A percentile compares a stretch with the other conserved stretches of the same genome.
Conservation (phyloP, 495 filamentous ascomycete species). For the Daldinia childiae region DNA sequence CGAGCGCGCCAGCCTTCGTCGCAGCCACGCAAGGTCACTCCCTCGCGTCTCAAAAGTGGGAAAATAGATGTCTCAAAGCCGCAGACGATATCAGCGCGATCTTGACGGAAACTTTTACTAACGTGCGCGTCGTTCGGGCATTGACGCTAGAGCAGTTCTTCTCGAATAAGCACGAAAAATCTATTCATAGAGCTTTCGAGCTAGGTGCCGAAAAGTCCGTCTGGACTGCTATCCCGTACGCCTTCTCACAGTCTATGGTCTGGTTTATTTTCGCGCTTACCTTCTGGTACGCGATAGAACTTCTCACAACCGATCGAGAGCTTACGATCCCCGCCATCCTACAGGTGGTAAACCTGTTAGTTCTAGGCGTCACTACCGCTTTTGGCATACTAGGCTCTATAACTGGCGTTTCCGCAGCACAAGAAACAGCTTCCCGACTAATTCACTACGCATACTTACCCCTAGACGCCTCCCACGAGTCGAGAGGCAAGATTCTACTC, state of each 20-base stretch:
- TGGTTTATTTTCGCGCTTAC: constrained; percentile 81
- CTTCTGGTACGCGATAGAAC: constrained; percentile 80
- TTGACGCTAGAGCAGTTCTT: constrained; percentile 83
- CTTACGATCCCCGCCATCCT: constrained; percentile 66
- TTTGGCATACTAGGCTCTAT: constrained; percentile 74
- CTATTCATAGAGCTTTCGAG: constrained; percentile 58
- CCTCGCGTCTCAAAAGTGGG: constrained; percentile 72
- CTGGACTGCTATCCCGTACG: constrained; percentile 77
- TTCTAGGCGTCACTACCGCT: constrained; percentile 80
- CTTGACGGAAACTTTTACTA: constrained; percentile 81
- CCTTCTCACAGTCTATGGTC: constrained; percentile 73
- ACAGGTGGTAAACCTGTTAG: constrained; percentile 80
- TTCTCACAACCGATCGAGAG: constrained; percentile 61
- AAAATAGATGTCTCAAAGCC: constrained; percentile 70
- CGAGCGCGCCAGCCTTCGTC: constrained; percentile 73
- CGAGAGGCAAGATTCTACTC: constrained; percentile 53
- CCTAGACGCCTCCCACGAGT: constrained; percentile 71
- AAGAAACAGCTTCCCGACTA: constrained; percentile 75
- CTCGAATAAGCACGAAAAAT: constrained; percentile 67
- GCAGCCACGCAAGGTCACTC: constrained; percentile 69
- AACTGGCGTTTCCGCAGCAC: constrained; percentile 80
- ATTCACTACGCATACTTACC: constrained; percentile 71
- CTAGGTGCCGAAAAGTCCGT: constrained; percentile 67
- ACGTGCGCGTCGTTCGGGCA: constrained; percentile 82
- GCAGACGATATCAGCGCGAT: constrained; percentile 64